Percentiles rank a stretch among this genome's conserved stretches.
phyloP scores from a whole-genome alignment of 768 basidiomycete genomes.

The Phylloporus sp. region DNA sequence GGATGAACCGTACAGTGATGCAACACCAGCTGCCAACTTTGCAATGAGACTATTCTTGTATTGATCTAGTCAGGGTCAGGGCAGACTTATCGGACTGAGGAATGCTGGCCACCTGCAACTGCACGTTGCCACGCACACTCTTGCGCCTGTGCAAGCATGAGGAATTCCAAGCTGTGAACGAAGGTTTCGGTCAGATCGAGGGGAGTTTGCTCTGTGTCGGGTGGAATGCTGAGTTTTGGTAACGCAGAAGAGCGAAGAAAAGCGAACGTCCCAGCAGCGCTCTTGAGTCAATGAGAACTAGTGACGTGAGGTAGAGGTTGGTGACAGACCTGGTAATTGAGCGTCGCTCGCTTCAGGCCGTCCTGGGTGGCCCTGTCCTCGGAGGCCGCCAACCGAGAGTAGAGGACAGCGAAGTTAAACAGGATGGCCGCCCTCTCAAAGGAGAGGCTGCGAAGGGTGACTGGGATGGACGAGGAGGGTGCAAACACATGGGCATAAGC shows the following conservation, averaged over 20 bases:
- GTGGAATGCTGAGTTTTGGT: constrained; percentile 46
- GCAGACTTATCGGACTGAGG: neutral
- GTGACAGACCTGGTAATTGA: constrained; percentile 59
- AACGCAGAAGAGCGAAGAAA: constrained; percentile 54
- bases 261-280: constrained; percentile 68
- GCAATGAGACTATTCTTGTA: constrained; percentile 82
- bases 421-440: constrained; percentile 79
- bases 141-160: constrained; percentile 93
- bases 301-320: neutral
- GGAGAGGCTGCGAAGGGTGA: constrained; percentile 66
- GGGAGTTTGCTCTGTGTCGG: constrained; percentile 51
- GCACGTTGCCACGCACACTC: constrained; percentile 97
- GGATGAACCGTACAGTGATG: constrained; percentile 61
- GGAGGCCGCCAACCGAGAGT: constrained; percentile 69
- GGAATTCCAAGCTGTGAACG: constrained; percentile 58
- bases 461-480: constrained; percentile 44
- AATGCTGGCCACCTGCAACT: constrained; percentile 55
- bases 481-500: constrained; percentile 74
- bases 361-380: constrained; percentile 69
- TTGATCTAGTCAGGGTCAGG: constrained; percentile 24
- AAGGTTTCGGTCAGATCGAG: constrained; percentile 65
- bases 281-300: constrained; percentile 37
- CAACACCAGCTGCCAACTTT: constrained; percentile 73
- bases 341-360: constrained; percentile 80
- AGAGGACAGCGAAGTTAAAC: constrained; percentile 86